Base-by-base conservation (phyloP, 2,329 filamentous ascomycete species). In the Cercospora berteroae region DNA sequence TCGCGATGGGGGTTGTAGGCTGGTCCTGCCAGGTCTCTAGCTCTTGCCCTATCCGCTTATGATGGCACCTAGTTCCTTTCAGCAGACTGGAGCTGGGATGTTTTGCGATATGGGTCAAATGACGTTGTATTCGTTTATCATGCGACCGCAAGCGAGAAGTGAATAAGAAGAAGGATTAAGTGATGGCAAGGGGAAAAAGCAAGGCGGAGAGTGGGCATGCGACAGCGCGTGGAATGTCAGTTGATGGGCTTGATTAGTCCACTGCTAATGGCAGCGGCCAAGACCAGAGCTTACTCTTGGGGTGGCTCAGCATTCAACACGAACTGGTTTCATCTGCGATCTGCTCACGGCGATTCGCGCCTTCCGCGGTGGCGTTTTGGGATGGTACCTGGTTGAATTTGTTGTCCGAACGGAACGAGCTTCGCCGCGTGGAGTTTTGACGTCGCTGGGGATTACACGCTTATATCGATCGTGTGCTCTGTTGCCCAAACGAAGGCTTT, bases 221-320 rank as follows among this genome's bases (percentile, higher is more conserved):
- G 23, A 52, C 33, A 39, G 36, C 36, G 36, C 36, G 48, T 52
- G 48, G 48, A 52, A 52, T 52, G 48, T 25, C 23, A n/a, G 12
- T 52, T 27, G 48, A 48, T 48, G 42, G 23, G 20, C 23, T 52
- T 52, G 48, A 27, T 52, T 29, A 52, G 48, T 25, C n/a, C 48
- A 27, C 48, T 52, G 48, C 48, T 52, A 25, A 48, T n/a, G 20
- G 23, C 48, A 13, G 12, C 48, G 48, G 48, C 48, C 48, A 52
- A 52, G 48, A 39, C 48, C 48, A 52, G 55, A 58, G 55, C 55
- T 58, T 58, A 58, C 55, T 58, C 55, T 58, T 58, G 27, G 27
- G 27, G 55, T 33, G 55, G 27, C 55, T 33, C 55, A 58, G 55
- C 55, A 33, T 33, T 25, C 20, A 27, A 57, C 55, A 20, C 27